Percentiles rank a stretch among this genome's conserved stretches.
Conservation (phyloP, 2,329 filamentous ascomycete genomes). For the Teratosphaeria pseudoeucalypti region DNA sequence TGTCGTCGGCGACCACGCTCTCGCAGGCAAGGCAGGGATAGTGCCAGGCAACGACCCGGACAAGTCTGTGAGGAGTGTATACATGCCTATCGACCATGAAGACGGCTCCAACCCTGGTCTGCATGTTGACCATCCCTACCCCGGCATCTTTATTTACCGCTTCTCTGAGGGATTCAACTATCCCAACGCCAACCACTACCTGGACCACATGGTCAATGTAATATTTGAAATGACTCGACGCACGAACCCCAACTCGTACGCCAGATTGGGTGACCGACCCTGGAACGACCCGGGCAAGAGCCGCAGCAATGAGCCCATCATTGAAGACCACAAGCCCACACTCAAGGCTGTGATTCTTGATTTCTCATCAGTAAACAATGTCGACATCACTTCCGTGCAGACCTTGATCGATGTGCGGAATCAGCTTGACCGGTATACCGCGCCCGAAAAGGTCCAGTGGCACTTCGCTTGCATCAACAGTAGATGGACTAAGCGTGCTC, state of each 20-base stretch:
- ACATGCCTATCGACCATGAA: conserved; percentile 74
- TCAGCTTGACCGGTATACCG: conserved; percentile 75
- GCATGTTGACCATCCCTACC: conserved; percentile 69
- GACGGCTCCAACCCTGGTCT: conserved; percentile 86
- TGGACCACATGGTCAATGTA: conserved; percentile 52
- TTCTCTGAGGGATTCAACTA: conserved; percentile 96
- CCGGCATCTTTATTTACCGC: conserved; percentile 90
- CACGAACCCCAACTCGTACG: conserved; percentile 59
- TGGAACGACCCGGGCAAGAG: conserved; percentile 89
- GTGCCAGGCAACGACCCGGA: conserved; percentile 31
- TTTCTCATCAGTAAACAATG: conserved; percentile 85
- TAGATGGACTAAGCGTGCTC: conserved; percentile 85
- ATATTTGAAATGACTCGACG: conserved; percentile 57
- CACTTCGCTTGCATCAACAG: conserved; percentile 92
- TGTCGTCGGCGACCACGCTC: conserved; percentile 63
- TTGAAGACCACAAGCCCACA: conserved; percentile 48
- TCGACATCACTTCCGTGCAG: conserved; percentile 87
- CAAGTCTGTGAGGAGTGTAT: conserved; percentile 60
- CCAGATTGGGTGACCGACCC: conserved; percentile 58
- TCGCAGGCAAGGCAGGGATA: conserved; percentile 46
- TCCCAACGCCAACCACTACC: conserved; percentile 79
- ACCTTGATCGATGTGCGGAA: conserved; percentile 89
- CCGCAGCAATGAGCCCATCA: conserved; percentile 37
- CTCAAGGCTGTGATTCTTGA: conserved; percentile 88
- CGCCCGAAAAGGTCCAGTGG: conserved; percentile 81